Percentiles rank a stretch among this genome's conserved stretches.
Evolutionary conservation across 257 asterid genomes (phyloP).

Genomic region (Ilex aquifolium): DNA sequence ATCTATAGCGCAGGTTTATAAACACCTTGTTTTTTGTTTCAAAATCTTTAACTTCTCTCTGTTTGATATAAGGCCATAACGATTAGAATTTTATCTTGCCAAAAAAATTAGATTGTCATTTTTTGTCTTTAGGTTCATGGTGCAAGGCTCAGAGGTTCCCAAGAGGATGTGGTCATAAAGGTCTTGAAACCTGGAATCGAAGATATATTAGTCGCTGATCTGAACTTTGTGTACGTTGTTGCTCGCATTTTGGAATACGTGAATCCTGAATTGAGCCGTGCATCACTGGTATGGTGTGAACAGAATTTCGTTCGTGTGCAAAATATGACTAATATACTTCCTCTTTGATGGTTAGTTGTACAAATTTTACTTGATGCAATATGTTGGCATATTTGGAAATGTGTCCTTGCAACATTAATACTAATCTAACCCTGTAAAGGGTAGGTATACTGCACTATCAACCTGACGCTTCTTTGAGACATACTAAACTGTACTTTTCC

Average conservation of each 20-base stretch:
- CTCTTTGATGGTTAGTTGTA: too few species aligned
- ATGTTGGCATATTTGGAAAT: too few species aligned
- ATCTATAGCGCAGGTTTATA: constrained; percentile 90
- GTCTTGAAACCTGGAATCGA: constrained; percentile 96
- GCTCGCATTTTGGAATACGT: constrained; percentile 90
- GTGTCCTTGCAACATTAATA: too few species aligned
- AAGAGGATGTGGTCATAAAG: constrained; percentile 92
- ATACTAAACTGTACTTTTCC: too few species aligned
- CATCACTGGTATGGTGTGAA: constrained; percentile 72
- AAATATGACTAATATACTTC: background rate
- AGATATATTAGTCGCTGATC: constrained; percentile 84
- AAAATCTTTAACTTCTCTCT: background rate
- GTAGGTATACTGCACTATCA: too few species aligned
- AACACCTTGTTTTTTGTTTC: constrained; percentile 1
- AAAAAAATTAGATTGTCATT: background rate
- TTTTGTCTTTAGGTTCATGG: constrained; percentile 71
- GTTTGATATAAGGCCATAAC: background rate
- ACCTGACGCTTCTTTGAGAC: too few species aligned
- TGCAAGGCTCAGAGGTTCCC: constrained; percentile 77
- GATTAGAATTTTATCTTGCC: constrained; percentile 15
- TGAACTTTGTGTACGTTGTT: constrained; percentile 82
- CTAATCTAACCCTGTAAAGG: too few species aligned
- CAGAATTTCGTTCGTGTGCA: background rate
- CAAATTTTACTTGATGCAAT: too few species aligned
- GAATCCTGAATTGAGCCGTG: constrained; percentile 91